Conservation (phyloP, 1,284 basidiomycete species). For the Takashimella koratensis region DNA sequence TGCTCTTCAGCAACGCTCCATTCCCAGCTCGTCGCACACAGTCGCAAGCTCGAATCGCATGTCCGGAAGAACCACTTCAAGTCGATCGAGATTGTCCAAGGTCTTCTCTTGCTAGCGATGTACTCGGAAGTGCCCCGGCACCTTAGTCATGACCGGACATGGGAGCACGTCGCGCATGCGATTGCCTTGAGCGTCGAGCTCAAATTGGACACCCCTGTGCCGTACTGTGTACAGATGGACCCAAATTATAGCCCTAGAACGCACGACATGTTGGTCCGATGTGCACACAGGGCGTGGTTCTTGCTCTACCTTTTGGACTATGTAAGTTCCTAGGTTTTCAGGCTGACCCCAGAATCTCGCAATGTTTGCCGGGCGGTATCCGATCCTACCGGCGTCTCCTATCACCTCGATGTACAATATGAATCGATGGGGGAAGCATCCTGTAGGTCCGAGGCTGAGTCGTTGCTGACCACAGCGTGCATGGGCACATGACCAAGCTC, state of each 20-base stretch:
- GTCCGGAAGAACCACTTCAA: slow-evolving; percentile 20
- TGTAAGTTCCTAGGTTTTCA: slow-evolving; percentile 6
- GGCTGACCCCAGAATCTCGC: slow-evolving; percentile 15
- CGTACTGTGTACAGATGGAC: slow-evolving; percentile 17
- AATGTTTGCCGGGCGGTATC: slow-evolving; percentile 22
- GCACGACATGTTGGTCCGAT: slow-evolving; percentile 16
- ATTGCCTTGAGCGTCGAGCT: slow-evolving; percentile 17
- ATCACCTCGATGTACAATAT: slow-evolving; percentile 8
- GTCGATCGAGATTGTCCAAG: slow-evolving; percentile 22
- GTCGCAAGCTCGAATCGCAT: slow-evolving; percentile 5
- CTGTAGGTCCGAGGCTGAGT: slow-evolving; percentile 4
- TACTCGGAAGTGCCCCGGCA: slow-evolving; percentile 14
- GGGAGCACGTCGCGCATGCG: slow-evolving; percentile 18
- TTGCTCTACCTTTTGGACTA: slow-evolving; percentile 18
- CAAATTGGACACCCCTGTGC: slow-evolving; percentile 13
- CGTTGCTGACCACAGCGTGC: slow-evolving; percentile 8
- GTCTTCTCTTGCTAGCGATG: slow-evolving; percentile 14
- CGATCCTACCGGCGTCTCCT: slow-evolving; percentile 13
- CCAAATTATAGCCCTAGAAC: slow-evolving; percentile 5
- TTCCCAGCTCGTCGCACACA: slow-evolving; percentile 11
- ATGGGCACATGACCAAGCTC: slow-evolving; percentile 10
- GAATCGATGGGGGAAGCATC: slow-evolving; percentile 15
- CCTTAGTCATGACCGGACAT: slow-evolving; percentile 15
- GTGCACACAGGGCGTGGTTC: slow-evolving; percentile 17
- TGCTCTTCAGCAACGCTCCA: slow-evolving; percentile 13